Evolutionary conservation across 1,284 basidiomycete species (phyloP).

Genomic region (Boletus holoroseus): DNA sequence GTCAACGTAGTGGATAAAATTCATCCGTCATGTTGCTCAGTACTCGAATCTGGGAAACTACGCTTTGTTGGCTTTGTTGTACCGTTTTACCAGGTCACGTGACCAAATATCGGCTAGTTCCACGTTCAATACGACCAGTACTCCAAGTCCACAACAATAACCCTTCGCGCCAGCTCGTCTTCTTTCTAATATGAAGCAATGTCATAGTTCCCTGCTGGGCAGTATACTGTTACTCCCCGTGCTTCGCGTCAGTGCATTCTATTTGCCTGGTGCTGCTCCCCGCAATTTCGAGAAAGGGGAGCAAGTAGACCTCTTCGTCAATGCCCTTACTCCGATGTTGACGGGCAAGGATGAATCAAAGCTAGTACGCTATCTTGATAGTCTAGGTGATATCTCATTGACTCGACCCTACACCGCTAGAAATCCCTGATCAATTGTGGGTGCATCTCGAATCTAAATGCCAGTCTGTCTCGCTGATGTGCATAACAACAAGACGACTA

Average conservation of each 20-base stretch:
- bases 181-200: slow-evolving; percentile 21
- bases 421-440: slow-evolving; percentile 80
- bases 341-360: slow-evolving; percentile 67
- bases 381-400: slow-evolving; percentile 8
- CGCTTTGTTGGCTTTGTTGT: neutral
- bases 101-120: neutral
- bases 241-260: slow-evolving; percentile 46
- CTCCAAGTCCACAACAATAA: neutral
- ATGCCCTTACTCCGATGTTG: slow-evolving; percentile 83
- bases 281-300: slow-evolving; percentile 70
- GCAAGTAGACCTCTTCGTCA: slow-evolving; percentile 74
- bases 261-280: slow-evolving; percentile 75
- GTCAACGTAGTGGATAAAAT: neutral
- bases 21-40: neutral
- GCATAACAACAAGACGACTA: slow-evolving; percentile 62
- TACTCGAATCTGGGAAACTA: neutral
- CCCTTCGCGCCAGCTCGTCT: neutral
- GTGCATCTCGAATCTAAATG: slow-evolving; percentile 20
- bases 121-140: slow-evolving; percentile 9
- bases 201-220: slow-evolving; percentile 11
- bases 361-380: slow-evolving; percentile 49
- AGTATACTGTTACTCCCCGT: slow-evolving; percentile 20
- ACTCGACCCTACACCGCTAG: slow-evolving; percentile 35
- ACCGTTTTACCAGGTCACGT: slow-evolving; percentile 16
- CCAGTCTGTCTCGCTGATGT: slow-evolving; percentile 11